Base-by-base conservation (phyloP, 2,329 filamentous ascomycete species). In the Alternaria ventricosa region DNA sequence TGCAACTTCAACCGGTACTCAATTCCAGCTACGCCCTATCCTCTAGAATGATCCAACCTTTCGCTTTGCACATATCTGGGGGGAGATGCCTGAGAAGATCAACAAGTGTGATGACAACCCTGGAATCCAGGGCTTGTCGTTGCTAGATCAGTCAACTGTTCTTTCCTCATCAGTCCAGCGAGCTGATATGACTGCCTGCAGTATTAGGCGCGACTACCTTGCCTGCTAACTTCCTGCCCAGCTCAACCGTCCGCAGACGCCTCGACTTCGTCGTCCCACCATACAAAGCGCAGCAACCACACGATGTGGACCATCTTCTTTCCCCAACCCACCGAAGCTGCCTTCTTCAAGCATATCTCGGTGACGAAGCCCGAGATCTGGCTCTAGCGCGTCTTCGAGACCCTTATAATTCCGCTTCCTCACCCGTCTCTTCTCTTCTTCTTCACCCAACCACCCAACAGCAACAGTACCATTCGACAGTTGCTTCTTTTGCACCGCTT, bases 371-470 rank as follows among this genome's bases (percentile, higher is more conserved):
- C 55, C 27, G 20, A 12, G 15, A 23, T 30, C 18, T 30, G 33
- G 15, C n/a, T 27, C 20, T 27, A 33, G 49, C 41, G 54, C 15
- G 20, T 56, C 23, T 25, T 9, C 1, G 43, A 3, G 36, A 20
- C 41, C 36, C 36, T 55, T 70, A 68, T 66, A 59, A 60, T 30
- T 53, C 6, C 12, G 4, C 41, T 53, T 41, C 44, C 45, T 56
- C 27, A 43, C 60, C 47, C 58, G 10, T 66, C 49, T 65, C 63
- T 41, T 30, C 15, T 30, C n/a, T 66, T 66, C 57, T 67, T 62
- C 63, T 66, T 45, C 59, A 23, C 20, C 49, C 30, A 22, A 51
- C 28, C 61, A 66, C 45, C 41, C 43, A 15, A 44, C 27, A 44
- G 15, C 57, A 53, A 44, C 47, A 45, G 27, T 46, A 20, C n/a